phyloP scores from a whole-genome alignment of 768 basidiomycete genomes.

The Lactarius hengduanensis region DNA sequence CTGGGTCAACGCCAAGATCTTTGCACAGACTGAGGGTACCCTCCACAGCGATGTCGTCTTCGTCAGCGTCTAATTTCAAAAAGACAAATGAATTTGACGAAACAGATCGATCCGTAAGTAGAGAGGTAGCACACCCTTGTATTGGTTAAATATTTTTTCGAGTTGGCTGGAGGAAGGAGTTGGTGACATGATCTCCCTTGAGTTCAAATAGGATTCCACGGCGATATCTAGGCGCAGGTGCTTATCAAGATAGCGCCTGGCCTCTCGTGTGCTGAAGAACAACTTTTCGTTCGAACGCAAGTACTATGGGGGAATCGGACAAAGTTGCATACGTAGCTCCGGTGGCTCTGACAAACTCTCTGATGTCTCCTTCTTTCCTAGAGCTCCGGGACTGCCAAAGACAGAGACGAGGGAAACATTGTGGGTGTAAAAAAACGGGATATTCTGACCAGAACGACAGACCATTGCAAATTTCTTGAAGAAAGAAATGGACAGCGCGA shows the following conservation, averaged over 20 bases:
- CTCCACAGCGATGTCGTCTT: conserved; percentile 67
- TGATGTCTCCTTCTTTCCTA: conserved; percentile 21
- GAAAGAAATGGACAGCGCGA: conserved; percentile 11
- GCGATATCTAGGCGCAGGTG: conserved; percentile 71
- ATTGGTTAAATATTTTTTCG: conserved; percentile 42
- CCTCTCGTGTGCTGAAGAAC: conserved; percentile 46
- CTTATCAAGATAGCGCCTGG: conserved; percentile 65
- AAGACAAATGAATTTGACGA: neutral
- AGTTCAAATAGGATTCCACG: conserved; percentile 68
- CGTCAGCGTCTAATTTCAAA: conserved; percentile 47
- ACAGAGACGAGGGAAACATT: neutral
- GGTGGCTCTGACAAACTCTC: conserved; percentile 22
- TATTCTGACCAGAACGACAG: neutral
- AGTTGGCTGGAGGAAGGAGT: conserved; percentile 38
- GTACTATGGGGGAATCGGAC: neutral
- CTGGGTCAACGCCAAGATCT: conserved; percentile 67
- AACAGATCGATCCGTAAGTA: neutral
- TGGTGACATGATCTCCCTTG: conserved; percentile 38
- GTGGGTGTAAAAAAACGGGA: neutral
- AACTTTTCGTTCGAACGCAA: neutral
- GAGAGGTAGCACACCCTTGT: conserved; percentile 39
- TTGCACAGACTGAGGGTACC: conserved; percentile 78
- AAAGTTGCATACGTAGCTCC: conserved; percentile 25
- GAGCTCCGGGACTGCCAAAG: conserved; percentile 20
- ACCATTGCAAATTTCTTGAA: conserved; percentile 20